phyloP scores from a whole-genome alignment of 345 rosid species.

The Capsella bursapastoris region DNA sequence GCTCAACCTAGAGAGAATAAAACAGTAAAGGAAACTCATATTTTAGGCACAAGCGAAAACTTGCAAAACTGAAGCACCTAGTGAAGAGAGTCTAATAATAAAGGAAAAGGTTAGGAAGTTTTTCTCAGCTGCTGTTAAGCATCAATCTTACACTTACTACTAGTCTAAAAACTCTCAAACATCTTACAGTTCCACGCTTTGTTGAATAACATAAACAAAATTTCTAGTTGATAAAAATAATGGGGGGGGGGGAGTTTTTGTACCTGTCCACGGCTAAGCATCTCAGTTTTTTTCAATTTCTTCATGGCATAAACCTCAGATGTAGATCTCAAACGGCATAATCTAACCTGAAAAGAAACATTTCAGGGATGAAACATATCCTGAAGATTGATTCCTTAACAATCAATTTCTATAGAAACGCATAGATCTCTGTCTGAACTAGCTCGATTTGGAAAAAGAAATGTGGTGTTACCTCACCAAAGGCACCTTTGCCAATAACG shows the following conservation, averaged over 20 bases:
- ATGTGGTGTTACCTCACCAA: conserved; percentile 76
- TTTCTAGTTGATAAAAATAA: not conserved
- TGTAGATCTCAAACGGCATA: conserved; percentile 81
- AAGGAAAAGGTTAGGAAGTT: not conserved
- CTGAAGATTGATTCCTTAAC: not conserved
- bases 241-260: conserved; percentile 11
- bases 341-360: conserved; percentile 60
- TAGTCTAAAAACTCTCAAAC: not conserved
- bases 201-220: not conserved
- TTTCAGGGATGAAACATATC: not conserved
- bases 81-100: conserved; percentile 7
- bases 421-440: conserved; percentile 4
- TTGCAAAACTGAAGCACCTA: conserved; percentile 14
- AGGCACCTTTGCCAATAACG: conserved; percentile 95
- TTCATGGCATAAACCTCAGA: conserved; percentile 96
- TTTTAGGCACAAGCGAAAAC: not conserved
- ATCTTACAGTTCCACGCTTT: not conserved
- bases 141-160: conserved; percentile 14
- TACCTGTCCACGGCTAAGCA: conserved; percentile 99
- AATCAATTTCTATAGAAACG: conserved; percentile 6
- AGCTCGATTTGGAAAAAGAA: not conserved
- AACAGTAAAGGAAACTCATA: not conserved
- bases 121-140: conserved; percentile 2
- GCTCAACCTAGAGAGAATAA: conserved; percentile 74
- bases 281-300: conserved; percentile 94